Evolutionary conservation across 176 grass and related monocot species (phyloP).

Genomic region (Carex cristatella): DNA sequence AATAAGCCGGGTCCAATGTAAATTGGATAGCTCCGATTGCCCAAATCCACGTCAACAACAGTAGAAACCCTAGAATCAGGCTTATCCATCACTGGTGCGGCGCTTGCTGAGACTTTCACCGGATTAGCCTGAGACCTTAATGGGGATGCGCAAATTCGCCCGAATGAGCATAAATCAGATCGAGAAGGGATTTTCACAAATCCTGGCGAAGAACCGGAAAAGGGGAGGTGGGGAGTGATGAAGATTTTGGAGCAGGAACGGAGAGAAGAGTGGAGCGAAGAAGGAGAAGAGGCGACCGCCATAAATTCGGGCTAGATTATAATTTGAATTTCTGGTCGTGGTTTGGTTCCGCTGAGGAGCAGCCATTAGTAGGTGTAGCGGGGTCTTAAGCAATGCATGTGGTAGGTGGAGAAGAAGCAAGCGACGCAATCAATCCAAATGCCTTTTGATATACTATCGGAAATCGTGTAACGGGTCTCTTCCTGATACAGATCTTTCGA

Average conservation of each 20-base stretch:
- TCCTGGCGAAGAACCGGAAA: slow-evolving; percentile 4
- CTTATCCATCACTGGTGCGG: slow-evolving; percentile 49
- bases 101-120: slow-evolving; percentile 29
- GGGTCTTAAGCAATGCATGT: slow-evolving; percentile 10
- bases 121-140: background rate
- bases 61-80: slow-evolving; percentile 62
- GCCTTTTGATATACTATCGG: background rate
- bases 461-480: background rate
- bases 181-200: slow-evolving; percentile 2
- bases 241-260: background rate
- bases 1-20: slow-evolving; percentile 80
- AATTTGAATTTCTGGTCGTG: background rate
- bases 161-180: background rate
- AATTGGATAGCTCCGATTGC: slow-evolving; percentile 93
- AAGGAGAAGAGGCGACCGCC: background rate
- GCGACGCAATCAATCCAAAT: background rate
- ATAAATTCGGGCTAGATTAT: background rate
- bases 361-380: background rate
- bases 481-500: background rate
- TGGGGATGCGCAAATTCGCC: background rate
- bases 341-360: slow-evolving; percentile 2
- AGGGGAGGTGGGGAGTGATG: background rate
- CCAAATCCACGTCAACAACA: slow-evolving; percentile 82
- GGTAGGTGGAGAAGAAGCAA: slow-evolving; percentile 14
- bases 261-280: slow-evolving; percentile 20